These are phyloP conservation scores for Dactylellina parvicollis DNA, from an alignment of 2,329 filamentous ascomycete genomes.

Conservation along the genomic window DNA sequence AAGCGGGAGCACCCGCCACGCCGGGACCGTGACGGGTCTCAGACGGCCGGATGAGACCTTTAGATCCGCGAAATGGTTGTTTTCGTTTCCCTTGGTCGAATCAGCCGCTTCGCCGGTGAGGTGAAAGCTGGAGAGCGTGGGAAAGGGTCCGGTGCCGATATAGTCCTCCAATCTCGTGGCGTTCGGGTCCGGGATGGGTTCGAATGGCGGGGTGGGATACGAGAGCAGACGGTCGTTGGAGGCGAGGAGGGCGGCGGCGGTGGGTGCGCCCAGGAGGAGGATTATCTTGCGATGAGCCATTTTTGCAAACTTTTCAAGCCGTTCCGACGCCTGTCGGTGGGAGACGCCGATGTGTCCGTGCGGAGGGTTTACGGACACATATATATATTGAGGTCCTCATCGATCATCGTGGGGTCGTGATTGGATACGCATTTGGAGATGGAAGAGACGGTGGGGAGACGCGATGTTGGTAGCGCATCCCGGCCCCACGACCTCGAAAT, in stretches of 20 bases:
- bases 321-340: too few relatives aligned
- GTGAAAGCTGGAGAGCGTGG: slow-evolving; percentile 23
- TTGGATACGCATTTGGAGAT: too few relatives aligned
- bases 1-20: slow-evolving; percentile 27
- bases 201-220: slow-evolving; percentile 32
- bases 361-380: too few relatives aligned
- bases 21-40: slow-evolving; percentile 14
- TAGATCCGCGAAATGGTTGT: neutral
- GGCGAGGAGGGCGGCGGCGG: slow-evolving; percentile 2
- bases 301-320: neutral
- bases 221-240: slow-evolving; percentile 23
- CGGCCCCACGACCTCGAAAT: too few relatives aligned
- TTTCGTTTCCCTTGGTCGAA: neutral
- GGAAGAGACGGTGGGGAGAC: too few relatives aligned
- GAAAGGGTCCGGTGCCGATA: slow-evolving; percentile 18
- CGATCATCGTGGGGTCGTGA: too few relatives aligned
- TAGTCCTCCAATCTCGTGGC: slow-evolving; percentile 23
- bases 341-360: too few relatives aligned
- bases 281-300: slow-evolving; percentile 22
- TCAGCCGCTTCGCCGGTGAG: neutral
- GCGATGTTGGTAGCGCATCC: too few relatives aligned
- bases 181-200: slow-evolving; percentile 13
- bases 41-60: slow-evolving; percentile 8
- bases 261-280: slow-evolving; percentile 30
- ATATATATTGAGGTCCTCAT: too few relatives aligned